Evolutionary conservation across 83 land plant genomes (phyloP).

Genomic region (Isoetes engelmannii): DNA sequence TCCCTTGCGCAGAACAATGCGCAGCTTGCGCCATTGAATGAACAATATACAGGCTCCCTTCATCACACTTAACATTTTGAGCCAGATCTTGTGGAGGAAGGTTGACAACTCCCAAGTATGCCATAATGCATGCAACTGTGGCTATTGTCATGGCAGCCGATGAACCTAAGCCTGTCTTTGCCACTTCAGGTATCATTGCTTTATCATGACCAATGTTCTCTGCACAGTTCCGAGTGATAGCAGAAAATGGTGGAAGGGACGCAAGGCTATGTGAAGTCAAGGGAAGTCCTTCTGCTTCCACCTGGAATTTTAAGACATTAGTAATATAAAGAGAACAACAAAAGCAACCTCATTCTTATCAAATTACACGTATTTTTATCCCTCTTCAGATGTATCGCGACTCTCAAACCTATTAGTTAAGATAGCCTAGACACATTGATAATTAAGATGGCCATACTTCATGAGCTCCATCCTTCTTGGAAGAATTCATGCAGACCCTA

Average conservation of each 20-base stretch:
- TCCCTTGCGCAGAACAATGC: conserved; percentile 93
- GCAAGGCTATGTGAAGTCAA: conserved; percentile 51
- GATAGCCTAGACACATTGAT: too few species aligned
- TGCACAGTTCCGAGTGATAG: conserved; percentile 58
- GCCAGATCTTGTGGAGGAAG: conserved; percentile 29
- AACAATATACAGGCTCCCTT: conserved; percentile 48
- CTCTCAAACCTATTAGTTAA: too few species aligned
- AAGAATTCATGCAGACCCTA: too few species aligned
- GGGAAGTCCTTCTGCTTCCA: conserved; percentile 78
- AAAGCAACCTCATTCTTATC: too few species aligned
- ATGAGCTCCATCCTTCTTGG: too few species aligned
- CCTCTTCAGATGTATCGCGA: too few species aligned
- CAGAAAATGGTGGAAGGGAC: conserved; percentile 67
- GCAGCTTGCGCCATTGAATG: conserved; percentile 87
- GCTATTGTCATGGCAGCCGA: conserved; percentile 99
- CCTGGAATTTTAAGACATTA: conserved; percentile 30
- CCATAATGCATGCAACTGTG: conserved; percentile 78
- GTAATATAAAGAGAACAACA: too few species aligned
- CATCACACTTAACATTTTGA: conserved; percentile 4
- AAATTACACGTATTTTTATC: too few species aligned
- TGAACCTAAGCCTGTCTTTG: conserved; percentile 96
- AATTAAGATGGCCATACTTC: too few species aligned
- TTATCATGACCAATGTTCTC: conserved; percentile 23
- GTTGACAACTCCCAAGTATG: conserved; percentile 69
- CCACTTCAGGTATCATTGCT: conserved; percentile 59